Evolutionary conservation across 768 basidiomycete species (phyloP).

Genomic region (Lentinus tigrinus): DNA sequence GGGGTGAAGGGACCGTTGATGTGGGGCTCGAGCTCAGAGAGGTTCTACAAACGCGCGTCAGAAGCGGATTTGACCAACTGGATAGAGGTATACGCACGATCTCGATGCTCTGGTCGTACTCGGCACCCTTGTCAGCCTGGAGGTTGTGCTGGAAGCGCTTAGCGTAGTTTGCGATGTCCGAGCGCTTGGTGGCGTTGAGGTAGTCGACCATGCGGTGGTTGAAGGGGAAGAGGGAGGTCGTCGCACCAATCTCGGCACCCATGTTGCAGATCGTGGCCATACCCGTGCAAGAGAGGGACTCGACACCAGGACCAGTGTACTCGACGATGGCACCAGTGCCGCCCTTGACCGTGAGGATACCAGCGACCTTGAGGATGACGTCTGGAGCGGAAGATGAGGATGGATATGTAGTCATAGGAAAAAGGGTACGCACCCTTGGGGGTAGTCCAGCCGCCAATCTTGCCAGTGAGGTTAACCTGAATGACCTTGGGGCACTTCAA

Average conservation of each 20-base stretch:
- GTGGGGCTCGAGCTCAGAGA: constrained; percentile 97
- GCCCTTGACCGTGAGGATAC: constrained; percentile 98
- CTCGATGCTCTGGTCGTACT: constrained; percentile 93
- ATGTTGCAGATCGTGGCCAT: constrained; percentile 99
- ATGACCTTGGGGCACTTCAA: constrained; percentile 99
- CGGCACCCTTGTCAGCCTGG: constrained; percentile 79
- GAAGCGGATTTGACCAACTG: neutral
- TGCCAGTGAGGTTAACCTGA: constrained; percentile 93
- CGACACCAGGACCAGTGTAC: constrained; percentile 92
- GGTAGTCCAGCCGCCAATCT: constrained; percentile 95
- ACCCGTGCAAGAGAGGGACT: constrained; percentile 95
- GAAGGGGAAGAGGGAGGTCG: constrained; percentile 98
- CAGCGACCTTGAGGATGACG: constrained; percentile 98
- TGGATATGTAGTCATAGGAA: neutral
- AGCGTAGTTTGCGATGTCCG: constrained; percentile 86
- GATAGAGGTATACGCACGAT: constrained; percentile 54
- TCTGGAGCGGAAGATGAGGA: constrained; percentile 45
- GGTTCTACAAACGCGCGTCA: constrained; percentile 52
- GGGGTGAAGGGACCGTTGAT: constrained; percentile 99
- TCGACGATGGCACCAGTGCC: constrained; percentile 99
- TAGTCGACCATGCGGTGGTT: constrained; percentile 93
- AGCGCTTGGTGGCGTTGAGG: constrained; percentile 91
- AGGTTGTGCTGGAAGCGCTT: constrained; percentile 88
- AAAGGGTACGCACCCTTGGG: constrained; percentile 71
- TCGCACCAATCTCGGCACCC: constrained; percentile 99